A percentile compares a stretch with the other conserved stretches of the same genome.
Evolutionary conservation across 1,284 basidiomycete species (phyloP).

Genomic region (Hypsizygus ulmarius): DNA sequence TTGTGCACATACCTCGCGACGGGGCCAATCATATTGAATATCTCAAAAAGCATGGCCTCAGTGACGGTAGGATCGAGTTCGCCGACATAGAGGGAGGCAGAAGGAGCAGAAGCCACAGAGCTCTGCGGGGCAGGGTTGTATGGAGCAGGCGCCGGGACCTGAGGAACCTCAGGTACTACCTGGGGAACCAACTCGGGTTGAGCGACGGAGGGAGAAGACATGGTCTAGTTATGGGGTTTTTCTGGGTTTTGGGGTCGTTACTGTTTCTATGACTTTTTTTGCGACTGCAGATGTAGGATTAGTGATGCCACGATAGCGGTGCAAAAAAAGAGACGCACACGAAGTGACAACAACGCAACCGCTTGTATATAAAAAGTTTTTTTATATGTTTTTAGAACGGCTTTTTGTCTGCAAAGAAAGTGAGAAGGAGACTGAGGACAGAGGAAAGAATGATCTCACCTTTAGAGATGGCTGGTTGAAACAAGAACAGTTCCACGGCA

Average conservation of each 20-base stretch:
- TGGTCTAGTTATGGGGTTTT: slow-evolving; percentile 47
- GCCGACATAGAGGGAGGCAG: slow-evolving; percentile 97
- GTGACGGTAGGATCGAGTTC: slow-evolving; percentile 98
- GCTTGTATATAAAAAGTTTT: slow-evolving; percentile 54
- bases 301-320: slow-evolving; percentile 18
- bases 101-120: slow-evolving; percentile 64
- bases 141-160: slow-evolving; percentile 50
- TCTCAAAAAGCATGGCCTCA: slow-evolving; percentile 99
- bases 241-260: slow-evolving; percentile 47
- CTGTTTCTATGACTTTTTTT: slow-evolving; percentile 45
- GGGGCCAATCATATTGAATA: slow-evolving; percentile 99
- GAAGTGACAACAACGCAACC: slow-evolving; percentile 71
- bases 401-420: slow-evolving; percentile 42
- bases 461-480: slow-evolving; percentile 43
- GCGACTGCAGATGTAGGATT: slow-evolving; percentile 38
- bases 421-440: slow-evolving; percentile 18
- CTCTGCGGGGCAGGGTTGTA: slow-evolving; percentile 58
- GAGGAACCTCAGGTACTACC: slow-evolving; percentile 27
- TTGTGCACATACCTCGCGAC: slow-evolving; percentile 76
- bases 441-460: slow-evolving; percentile 28
- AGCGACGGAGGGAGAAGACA: slow-evolving; percentile 57
- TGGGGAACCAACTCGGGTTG: slow-evolving; percentile 34
- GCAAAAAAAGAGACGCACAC: slow-evolving; percentile 45
- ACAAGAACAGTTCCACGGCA: slow-evolving; percentile 21
- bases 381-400: slow-evolving; percentile 60